These are phyloP conservation scores for Phytophthora pseudosyringae DNA, from an alignment of 352 stramenopile species.

Conservation along the genomic window DNA sequence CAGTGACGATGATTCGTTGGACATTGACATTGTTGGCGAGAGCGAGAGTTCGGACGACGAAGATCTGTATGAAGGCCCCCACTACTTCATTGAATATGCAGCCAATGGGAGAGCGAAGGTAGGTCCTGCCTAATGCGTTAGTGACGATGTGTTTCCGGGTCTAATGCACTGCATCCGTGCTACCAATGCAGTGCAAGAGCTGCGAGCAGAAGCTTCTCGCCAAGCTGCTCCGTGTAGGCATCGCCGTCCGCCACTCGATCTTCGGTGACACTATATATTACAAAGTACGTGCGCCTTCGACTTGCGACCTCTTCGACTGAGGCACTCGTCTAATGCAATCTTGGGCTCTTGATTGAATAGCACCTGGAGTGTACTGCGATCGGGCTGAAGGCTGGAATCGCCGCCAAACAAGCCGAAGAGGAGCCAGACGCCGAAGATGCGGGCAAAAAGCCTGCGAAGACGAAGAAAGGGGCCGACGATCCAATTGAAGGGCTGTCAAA, in stretches of 20 bases:
- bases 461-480: slow-evolving; percentile 31
- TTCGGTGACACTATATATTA: slow-evolving; percentile 85
- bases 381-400: slow-evolving; percentile 21
- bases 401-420: slow-evolving; percentile 23
- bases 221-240: slow-evolving; percentile 54
- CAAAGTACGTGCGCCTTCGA: slow-evolving; percentile 53
- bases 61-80: slow-evolving; percentile 53
- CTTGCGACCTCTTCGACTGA: not conserved
- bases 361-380: slow-evolving; percentile 46
- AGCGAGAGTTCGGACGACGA: slow-evolving; percentile 37
- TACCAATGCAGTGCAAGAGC: slow-evolving; percentile 66
- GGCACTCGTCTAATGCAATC: slow-evolving; percentile 6
- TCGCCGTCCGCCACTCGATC: slow-evolving; percentile 77
- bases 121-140: slow-evolving; percentile 2
- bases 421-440: slow-evolving; percentile 16
- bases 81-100: slow-evolving; percentile 78
- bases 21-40: slow-evolving; percentile 42
- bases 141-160: not conserved
- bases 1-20: slow-evolving; percentile 44
- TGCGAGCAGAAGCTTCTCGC: slow-evolving; percentile 70
- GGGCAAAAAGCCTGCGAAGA: slow-evolving; percentile 14
- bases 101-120: slow-evolving; percentile 66
- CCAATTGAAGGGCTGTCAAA: slow-evolving; percentile 55
- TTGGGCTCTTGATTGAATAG: slow-evolving; percentile 21
- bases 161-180: slow-evolving; percentile 9